These are phyloP conservation scores for Colletotrichum lentis DNA, from an alignment of 2,329 filamentous ascomycete genomes.

Conservation along the genomic window DNA sequence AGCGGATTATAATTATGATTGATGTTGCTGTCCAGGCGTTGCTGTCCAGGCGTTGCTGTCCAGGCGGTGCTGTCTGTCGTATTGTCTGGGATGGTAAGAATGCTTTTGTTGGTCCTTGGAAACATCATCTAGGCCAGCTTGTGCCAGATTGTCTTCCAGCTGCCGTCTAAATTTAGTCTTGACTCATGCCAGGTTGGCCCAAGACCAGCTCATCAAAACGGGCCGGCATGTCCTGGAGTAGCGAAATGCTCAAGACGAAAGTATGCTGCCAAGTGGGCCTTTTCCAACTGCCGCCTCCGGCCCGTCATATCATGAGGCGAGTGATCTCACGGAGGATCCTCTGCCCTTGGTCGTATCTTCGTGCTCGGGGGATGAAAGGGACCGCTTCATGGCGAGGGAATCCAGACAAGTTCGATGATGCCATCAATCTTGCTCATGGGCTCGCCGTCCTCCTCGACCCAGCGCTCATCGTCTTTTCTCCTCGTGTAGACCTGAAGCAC, in stretches of 20 bases:
- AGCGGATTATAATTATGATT: slow-evolving; percentile 36
- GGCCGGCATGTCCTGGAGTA: slow-evolving; percentile 17
- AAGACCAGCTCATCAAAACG: slow-evolving; percentile 4
- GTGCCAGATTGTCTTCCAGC: slow-evolving; percentile 21
- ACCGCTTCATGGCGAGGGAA: slow-evolving; percentile 47
- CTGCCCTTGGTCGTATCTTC: slow-evolving; percentile 30
- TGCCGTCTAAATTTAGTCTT: slow-evolving; percentile 21
- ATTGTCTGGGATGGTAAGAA: slow-evolving; percentile 8
- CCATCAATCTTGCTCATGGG: slow-evolving; percentile 64
- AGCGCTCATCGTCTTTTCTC: slow-evolving; percentile 61
- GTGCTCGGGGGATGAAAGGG: slow-evolving; percentile 18
- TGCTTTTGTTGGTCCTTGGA: slow-evolving; percentile 1
- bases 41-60: too few species aligned
- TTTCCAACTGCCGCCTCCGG: slow-evolving; percentile 5
- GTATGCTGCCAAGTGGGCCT: slow-evolving; percentile 1
- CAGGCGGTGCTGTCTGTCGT: slow-evolving; percentile 8
- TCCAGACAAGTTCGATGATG: slow-evolving; percentile 65
- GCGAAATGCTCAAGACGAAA: slow-evolving; percentile 5
- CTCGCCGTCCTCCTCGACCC: slow-evolving; percentile 56
- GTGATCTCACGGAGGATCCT: neutral
- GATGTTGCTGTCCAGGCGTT: too few species aligned
- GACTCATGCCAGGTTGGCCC: slow-evolving; percentile 21
- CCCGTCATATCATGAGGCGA: slow-evolving; percentile 27
- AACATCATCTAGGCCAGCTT: neutral
- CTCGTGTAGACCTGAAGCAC: slow-evolving; percentile 63